phyloP scores from a whole-genome alignment of 768 basidiomycete genomes.

The Tricholoma hemisulphureum region DNA sequence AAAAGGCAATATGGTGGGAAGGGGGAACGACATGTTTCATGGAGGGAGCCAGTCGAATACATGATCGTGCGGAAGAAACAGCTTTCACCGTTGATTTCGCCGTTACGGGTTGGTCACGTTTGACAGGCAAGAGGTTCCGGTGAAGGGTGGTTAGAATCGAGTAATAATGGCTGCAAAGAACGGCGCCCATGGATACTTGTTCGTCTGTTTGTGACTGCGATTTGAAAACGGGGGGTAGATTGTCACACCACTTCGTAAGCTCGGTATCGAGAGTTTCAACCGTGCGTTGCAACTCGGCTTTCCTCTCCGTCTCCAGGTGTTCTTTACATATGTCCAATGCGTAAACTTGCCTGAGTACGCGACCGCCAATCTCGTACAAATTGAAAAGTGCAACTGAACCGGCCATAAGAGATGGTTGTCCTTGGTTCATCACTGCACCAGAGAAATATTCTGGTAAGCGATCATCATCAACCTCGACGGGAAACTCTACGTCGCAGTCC shows the following conservation, averaged over 20 bases:
- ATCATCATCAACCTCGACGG: slow-evolving; percentile 82
- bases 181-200: slow-evolving; percentile 82
- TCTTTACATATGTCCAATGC: slow-evolving; percentile 77
- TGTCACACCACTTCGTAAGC: slow-evolving; percentile 81
- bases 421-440: slow-evolving; percentile 55
- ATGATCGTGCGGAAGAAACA: slow-evolving; percentile 80
- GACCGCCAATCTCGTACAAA: slow-evolving; percentile 83
- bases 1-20: slow-evolving; percentile 85
- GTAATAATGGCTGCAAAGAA: slow-evolving; percentile 87
- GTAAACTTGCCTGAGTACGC: slow-evolving; percentile 79
- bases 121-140: slow-evolving; percentile 82
- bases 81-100: slow-evolving; percentile 78
- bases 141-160: slow-evolving; percentile 84
- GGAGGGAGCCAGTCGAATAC: slow-evolving; percentile 80
- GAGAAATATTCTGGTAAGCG: slow-evolving; percentile 67
- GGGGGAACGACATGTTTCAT: slow-evolving; percentile 82
- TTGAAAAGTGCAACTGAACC: slow-evolving; percentile 74
- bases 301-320: slow-evolving; percentile 68
- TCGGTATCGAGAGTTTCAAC: slow-evolving; percentile 79
- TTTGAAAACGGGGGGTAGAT: slow-evolving; percentile 73
- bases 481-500: slow-evolving; percentile 88
- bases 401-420: slow-evolving; percentile 71
- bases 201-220: slow-evolving; percentile 70
- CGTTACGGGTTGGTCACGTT: slow-evolving; percentile 63
- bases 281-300: slow-evolving; percentile 68